phyloP scores from a whole-genome alignment of 2,329 filamentous ascomycete genomes.

The Fulvia fulva region DNA sequence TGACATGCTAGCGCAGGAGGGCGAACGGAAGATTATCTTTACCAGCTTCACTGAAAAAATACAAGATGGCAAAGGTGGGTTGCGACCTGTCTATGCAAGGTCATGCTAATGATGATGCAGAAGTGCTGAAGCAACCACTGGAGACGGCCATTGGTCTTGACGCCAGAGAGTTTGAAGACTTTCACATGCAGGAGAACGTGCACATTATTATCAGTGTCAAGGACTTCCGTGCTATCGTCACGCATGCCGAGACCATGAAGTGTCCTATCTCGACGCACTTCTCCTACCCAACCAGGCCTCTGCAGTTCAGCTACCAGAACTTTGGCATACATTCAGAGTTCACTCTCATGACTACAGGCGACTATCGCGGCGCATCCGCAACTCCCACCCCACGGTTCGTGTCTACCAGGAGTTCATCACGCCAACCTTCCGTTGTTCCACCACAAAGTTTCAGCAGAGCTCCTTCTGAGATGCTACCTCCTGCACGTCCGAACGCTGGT shows the following conservation, averaged over 20 bases:
- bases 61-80: conserved; percentile 59
- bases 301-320: conserved; percentile 67
- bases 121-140: conserved; percentile 73
- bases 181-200: conserved; percentile 68
- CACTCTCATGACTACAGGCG: conserved; percentile 76
- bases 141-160: conserved; percentile 76
- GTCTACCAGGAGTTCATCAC: conserved; percentile 31
- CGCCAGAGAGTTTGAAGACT: conserved; percentile 70
- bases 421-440: conserved; percentile 24
- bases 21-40: conserved; percentile 58
- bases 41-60: conserved; percentile 80
- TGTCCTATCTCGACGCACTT: conserved; percentile 66
- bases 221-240: conserved; percentile 74
- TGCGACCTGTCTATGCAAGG: not conserved
- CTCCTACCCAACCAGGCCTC: conserved; percentile 65
- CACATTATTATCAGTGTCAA: conserved; percentile 80
- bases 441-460: conserved; percentile 12
- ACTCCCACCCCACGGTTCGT: conserved; percentile 37
- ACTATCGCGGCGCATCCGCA: conserved; percentile 44
- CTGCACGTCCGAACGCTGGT: conserved; percentile 33
- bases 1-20: conserved; percentile 70
- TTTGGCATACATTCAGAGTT: conserved; percentile 71
- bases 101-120: conserved; percentile 38
- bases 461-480: conserved; percentile 41
- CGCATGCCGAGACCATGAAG: conserved; percentile 67